phyloP scores from a whole-genome alignment of 768 basidiomycete genomes.

The Pleurotus pulmonarius region DNA sequence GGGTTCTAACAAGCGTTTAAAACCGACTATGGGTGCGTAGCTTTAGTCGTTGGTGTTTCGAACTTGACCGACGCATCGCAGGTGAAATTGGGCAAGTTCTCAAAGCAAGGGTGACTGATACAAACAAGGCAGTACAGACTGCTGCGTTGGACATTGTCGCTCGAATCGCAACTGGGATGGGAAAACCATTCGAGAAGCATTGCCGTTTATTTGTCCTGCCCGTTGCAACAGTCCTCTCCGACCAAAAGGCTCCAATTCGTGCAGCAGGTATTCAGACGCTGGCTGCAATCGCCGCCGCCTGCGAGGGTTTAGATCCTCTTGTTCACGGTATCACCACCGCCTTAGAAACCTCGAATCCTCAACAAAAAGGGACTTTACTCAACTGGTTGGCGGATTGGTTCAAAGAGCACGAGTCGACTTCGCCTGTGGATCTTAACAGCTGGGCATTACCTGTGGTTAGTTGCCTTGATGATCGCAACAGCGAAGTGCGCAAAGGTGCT shows the following conservation, averaged over 20 bases:
- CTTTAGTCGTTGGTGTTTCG: neutral
- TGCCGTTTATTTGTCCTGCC: slow-evolving; percentile 71
- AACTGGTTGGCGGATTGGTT: slow-evolving; percentile 82
- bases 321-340: slow-evolving; percentile 72
- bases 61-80: slow-evolving; percentile 21
- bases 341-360: slow-evolving; percentile 83
- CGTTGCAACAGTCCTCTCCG: slow-evolving; percentile 81
- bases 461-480: slow-evolving; percentile 87
- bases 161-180: slow-evolving; percentile 92
- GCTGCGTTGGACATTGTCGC: slow-evolving; percentile 88
- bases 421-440: slow-evolving; percentile 62
- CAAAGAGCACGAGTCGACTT: slow-evolving; percentile 53
- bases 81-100: slow-evolving; percentile 89
- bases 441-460: slow-evolving; percentile 65
- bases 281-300: slow-evolving; percentile 78
- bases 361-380: slow-evolving; percentile 77
- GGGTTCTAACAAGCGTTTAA: slow-evolving; percentile 88
- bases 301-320: slow-evolving; percentile 82
- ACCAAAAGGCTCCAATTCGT: slow-evolving; percentile 89
- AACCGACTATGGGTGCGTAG: slow-evolving; percentile 76
- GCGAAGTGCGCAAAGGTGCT: slow-evolving; percentile 90
- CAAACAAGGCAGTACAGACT: slow-evolving; percentile 90
- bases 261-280: slow-evolving; percentile 74
- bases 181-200: slow-evolving; percentile 91
- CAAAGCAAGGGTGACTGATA: slow-evolving; percentile 85